Conservation (phyloP, 2,329 filamentous ascomycete species). For the Westerdykella sp. region DNA sequence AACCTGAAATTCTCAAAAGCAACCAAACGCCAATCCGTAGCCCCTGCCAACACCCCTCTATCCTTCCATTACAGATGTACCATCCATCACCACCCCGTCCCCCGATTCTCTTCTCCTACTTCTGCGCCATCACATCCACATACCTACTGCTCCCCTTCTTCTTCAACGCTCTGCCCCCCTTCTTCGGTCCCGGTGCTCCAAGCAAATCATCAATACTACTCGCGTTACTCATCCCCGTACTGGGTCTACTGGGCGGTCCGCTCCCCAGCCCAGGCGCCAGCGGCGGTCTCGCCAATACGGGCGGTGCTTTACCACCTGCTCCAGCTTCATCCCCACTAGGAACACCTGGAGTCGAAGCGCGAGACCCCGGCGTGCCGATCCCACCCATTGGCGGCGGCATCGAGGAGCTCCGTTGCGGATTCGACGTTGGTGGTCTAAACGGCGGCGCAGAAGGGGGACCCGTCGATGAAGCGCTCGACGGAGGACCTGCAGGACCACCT, state of each 20-base stretch:
- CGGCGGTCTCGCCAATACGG: constrained; percentile 16
- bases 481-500: not conserved
- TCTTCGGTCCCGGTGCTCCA: constrained; percentile 65
- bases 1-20: too few relatives aligned
- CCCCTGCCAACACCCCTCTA: too few relatives aligned
- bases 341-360: constrained; percentile 30
- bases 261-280: constrained; percentile 13
- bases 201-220: constrained; percentile 92
- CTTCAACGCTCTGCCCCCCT: constrained; percentile 43
- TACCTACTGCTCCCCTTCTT: constrained; percentile 75
- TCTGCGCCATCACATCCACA: constrained; percentile 75
- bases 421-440: constrained; percentile 11
- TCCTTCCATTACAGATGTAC: too few relatives aligned
- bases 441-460: constrained; percentile 4
- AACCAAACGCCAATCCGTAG: too few relatives aligned
- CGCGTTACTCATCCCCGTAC: constrained; percentile 82
- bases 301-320: constrained; percentile 12
- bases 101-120: too few relatives aligned
- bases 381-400: constrained; percentile 33
- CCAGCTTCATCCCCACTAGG: constrained; percentile 23
- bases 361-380: constrained; percentile 8
- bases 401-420: constrained; percentile 21
- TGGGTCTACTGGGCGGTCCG: constrained; percentile 45
- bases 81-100: too few relatives aligned
- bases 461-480: not conserved